Evolutionary conservation across 2,329 filamentous ascomycete species (phyloP).

Genomic region (Amauroascus verrucosus): DNA sequence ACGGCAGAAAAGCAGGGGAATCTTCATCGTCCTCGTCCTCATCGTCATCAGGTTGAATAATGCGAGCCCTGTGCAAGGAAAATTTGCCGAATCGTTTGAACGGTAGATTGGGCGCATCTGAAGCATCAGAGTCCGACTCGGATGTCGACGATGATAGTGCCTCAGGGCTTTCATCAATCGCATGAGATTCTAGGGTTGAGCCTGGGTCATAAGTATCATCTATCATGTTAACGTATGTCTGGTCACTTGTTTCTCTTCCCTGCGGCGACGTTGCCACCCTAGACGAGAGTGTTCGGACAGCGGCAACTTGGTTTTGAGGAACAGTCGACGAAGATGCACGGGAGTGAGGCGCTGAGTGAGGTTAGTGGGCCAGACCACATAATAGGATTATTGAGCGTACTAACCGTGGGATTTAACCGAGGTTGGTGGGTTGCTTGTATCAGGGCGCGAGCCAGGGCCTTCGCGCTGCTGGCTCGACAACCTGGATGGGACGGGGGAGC

Average conservation of each 20-base stretch:
- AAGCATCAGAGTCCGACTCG: slow-evolving; percentile 25
- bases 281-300: background rate
- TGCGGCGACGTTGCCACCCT: background rate
- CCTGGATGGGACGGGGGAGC: slow-evolving; percentile 32
- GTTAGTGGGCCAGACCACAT: background rate
- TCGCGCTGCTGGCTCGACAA: slow-evolving; percentile 31
- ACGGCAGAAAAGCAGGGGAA: slow-evolving; percentile 38
- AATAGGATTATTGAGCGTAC: background rate
- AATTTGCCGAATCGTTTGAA: slow-evolving; percentile 34
- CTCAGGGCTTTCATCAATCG: slow-evolving; percentile 26
- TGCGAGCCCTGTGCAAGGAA: slow-evolving; percentile 27
- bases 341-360: background rate
- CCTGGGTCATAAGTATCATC: slow-evolving; percentile 4
- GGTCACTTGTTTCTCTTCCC: slow-evolving; percentile 15
- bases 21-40: slow-evolving; percentile 38
- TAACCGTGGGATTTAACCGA: slow-evolving; percentile 16
- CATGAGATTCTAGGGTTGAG: slow-evolving; percentile 23
- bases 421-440: slow-evolving; percentile 19
- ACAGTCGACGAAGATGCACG: slow-evolving; percentile 1
- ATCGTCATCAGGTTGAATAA: slow-evolving; percentile 28
- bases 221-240: background rate
- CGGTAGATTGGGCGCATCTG: slow-evolving; percentile 23
- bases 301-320: background rate
- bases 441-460: slow-evolving; percentile 17
- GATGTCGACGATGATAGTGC: slow-evolving; percentile 19